phyloP scores from a whole-genome alignment of 2,329 filamentous ascomycete genomes.

The Trichoderma koningii region DNA sequence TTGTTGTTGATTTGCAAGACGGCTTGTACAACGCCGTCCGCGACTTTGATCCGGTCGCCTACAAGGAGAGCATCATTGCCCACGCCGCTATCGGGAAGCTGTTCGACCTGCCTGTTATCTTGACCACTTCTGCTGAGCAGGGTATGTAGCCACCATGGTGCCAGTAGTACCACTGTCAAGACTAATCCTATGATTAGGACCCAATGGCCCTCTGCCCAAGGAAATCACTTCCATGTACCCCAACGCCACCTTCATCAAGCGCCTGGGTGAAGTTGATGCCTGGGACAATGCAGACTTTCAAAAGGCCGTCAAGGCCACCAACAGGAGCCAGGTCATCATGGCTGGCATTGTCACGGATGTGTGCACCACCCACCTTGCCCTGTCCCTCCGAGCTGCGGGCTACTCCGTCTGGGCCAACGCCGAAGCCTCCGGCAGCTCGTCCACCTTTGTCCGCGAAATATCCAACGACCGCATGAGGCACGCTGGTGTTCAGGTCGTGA shows the following conservation, averaged over 20 bases:
- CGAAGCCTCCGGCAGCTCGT: conserved; percentile 70
- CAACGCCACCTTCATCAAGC: conserved; percentile 63
- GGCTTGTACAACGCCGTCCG: conserved; percentile 51
- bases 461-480: conserved; percentile 67
- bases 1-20: conserved; percentile 44
- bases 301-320: conserved; percentile 63
- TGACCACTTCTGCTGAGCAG: conserved; percentile 69
- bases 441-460: conserved; percentile 47
- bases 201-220: conserved; percentile 67
- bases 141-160: conserved; percentile 35
- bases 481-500: conserved; percentile 66
- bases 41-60: conserved; percentile 67
- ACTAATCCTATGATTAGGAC: conserved; percentile 47
- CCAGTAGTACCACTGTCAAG: background rate
- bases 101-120: conserved; percentile 68
- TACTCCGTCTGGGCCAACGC: conserved; percentile 75
- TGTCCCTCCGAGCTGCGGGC: conserved; percentile 69
- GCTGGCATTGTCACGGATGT: conserved; percentile 75
- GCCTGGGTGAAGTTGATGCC: conserved; percentile 73
- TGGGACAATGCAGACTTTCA: conserved; percentile 75
- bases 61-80: conserved; percentile 66
- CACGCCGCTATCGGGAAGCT: conserved; percentile 63
- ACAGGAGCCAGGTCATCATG: conserved; percentile 70
- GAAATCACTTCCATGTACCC: conserved; percentile 57
- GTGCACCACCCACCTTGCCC: conserved; percentile 71